phyloP scores from a whole-genome alignment of 2,329 filamentous ascomycete genomes.

The Penicillium occitanis region DNA sequence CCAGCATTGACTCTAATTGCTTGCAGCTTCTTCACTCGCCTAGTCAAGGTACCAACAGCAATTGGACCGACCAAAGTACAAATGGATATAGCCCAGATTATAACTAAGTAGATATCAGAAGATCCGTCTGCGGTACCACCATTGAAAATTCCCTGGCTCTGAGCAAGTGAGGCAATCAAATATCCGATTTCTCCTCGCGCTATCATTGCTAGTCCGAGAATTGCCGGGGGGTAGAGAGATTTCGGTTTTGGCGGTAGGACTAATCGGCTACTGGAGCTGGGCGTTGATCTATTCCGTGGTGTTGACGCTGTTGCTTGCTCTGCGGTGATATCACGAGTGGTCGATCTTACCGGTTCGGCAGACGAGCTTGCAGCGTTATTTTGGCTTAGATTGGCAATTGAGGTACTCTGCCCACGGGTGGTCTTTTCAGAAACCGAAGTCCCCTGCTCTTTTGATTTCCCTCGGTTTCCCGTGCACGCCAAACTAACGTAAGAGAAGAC shows the following conservation, averaged over 20 bases:
- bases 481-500: not conserved
- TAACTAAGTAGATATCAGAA: conserved; percentile 52
- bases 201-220: conserved; percentile 70
- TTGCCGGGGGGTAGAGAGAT: conserved; percentile 66
- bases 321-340: not conserved
- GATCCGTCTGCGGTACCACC: conserved; percentile 21
- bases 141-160: conserved; percentile 53
- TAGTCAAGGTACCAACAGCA: conserved; percentile 50
- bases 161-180: conserved; percentile 68
- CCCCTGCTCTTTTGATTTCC: not conserved
- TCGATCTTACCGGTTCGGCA: not conserved
- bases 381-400: conserved; percentile 4
- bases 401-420: not conserved
- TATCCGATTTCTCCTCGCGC: conserved; percentile 79
- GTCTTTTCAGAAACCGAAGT: not conserved
- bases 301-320: conserved; percentile 21
- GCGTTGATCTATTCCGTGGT: not conserved
- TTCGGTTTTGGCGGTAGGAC: conserved; percentile 48
- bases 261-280: conserved; percentile 15
- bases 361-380: conserved; percentile 13
- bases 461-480: not conserved
- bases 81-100: conserved; percentile 57
- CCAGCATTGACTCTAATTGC: conserved; percentile 22
- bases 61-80: conserved; percentile 56
- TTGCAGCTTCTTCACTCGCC: conserved; percentile 45